A percentile compares a stretch with the other conserved stretches of the same genome.
Evolutionary conservation across 257 asterid species (phyloP).

Genomic region (Vinca minor): DNA sequence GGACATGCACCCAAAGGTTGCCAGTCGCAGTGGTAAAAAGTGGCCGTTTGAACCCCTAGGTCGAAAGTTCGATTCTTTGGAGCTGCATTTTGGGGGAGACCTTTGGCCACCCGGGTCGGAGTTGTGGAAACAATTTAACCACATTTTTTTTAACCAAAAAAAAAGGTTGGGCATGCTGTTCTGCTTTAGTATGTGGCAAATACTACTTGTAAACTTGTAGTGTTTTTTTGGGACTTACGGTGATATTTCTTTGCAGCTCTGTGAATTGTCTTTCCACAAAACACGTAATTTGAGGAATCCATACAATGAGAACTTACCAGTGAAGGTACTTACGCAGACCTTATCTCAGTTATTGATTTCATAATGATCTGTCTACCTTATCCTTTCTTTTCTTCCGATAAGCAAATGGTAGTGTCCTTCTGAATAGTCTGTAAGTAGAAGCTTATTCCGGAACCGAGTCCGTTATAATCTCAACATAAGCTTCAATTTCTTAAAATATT

Average conservation of each 20-base stretch:
- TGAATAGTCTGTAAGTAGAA: no score
- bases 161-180: neutral
- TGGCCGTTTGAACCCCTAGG: no score
- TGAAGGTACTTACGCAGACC: conserved; percentile 44
- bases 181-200: neutral
- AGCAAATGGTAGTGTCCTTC: neutral
- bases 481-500: neutral
- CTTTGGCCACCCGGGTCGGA: no score
- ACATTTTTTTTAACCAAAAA: no score
- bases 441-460: neutral
- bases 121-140: no score
- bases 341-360: neutral
- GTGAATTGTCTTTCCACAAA: conserved; percentile 84
- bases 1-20: no score
- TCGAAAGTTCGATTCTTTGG: no score
- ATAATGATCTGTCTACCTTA: neutral
- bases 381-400: neutral
- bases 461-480: neutral
- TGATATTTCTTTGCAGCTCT: conserved; percentile 47
- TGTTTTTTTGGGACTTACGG: neutral
- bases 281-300: conserved; percentile 88
- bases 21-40: no score
- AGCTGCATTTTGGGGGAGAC: no score
- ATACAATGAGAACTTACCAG: conserved; percentile 75
- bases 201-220: neutral